Base-by-base conservation (phyloP, 768 basidiomycete genomes). In the Chalciporus pseudorubinellus region DNA sequence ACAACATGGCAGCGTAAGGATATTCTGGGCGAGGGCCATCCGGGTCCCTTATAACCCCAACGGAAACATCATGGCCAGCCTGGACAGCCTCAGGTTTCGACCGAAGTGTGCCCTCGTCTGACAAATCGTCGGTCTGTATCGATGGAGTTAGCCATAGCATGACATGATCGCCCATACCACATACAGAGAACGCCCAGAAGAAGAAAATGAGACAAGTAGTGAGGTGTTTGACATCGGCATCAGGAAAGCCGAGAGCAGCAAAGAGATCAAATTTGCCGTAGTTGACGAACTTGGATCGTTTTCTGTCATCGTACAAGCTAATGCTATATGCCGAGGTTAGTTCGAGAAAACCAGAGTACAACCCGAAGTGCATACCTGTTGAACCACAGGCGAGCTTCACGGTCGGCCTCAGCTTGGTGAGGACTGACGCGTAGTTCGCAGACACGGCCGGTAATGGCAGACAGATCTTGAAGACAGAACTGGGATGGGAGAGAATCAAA, bases 181-280 rank as follows among this genome's bases (percentile, higher is more conserved):
- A 5, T 48, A 73, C 71, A 21, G 71, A 61, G 52, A 72, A 72
- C 13, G 71, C 71, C 69, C 70, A 72, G 29, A 72, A 62, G 59
- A 71, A 72, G 51, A 72, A 72, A 20, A 67, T 63, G 24, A 73
- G 65, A 51, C 72, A 66, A 2, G 72, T 72, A 2, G 53, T 64
- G 38, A 72, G 66, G 48, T 72, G 71, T 6, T 55, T 53, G 12
- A 57, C 21, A 52, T 73, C 72, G 8, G 70, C 72, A 34, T 73
- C 72, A 10, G 71, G 69, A 53, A 71, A 72, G 52, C 65, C 68
- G 50, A 73, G 69, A 13, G 69, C 68, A 10, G 72, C 72, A 46
- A 72, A 72, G 8, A 71, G 53, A 48, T 72, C 71, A 49, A 72
- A 72, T 58, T 69, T 69, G 22, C 70, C 66, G 20, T 73, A 72